These are phyloP conservation scores for Saccharomycopsis javanensis DNA, from an alignment of 805 yeast genomes.

Conservation along the genomic window DNA sequence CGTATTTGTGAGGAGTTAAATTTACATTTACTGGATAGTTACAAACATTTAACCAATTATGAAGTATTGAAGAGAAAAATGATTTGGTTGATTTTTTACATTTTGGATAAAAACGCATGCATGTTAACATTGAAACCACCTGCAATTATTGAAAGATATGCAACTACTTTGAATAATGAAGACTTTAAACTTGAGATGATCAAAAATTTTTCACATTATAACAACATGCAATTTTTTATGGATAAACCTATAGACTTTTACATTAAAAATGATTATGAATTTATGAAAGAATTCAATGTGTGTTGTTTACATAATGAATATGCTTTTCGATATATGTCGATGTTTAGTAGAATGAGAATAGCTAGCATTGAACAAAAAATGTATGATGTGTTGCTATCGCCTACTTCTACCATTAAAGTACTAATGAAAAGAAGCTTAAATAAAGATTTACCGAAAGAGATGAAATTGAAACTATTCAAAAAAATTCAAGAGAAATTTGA, in stretches of 20 bases:
- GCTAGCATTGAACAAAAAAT: background rate
- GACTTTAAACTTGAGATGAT: slow-evolving; percentile 5
- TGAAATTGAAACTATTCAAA: background rate
- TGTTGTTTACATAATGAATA: background rate
- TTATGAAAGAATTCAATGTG: slow-evolving; percentile 2
- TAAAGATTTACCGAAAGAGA: background rate
- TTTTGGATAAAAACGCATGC: slow-evolving; percentile 37
- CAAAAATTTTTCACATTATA: slow-evolving; percentile 2
- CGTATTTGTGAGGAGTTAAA: slow-evolving; percentile 51
- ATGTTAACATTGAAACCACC: slow-evolving; percentile 43
- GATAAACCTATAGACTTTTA: background rate
- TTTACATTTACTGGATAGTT: slow-evolving; percentile 40
- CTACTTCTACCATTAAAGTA: background rate
- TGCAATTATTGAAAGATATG: slow-evolving; percentile 32
- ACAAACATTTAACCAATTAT: slow-evolving; percentile 27
- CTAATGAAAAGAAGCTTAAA: background rate
- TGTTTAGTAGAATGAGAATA: background rate
- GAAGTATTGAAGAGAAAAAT: slow-evolving; percentile 32
- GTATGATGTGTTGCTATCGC: slow-evolving; percentile 5
- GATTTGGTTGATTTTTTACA: slow-evolving; percentile 42
- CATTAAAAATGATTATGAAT: slow-evolving; percentile 1
- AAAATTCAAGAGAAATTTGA: background rate
- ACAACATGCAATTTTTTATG: background rate
- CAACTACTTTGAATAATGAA: slow-evolving; percentile 23
- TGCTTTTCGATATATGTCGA: slow-evolving; percentile 2